phyloP scores from a whole-genome alignment of 1,139 yeast species.

The Lodderomyces elongisporus region DNA sequence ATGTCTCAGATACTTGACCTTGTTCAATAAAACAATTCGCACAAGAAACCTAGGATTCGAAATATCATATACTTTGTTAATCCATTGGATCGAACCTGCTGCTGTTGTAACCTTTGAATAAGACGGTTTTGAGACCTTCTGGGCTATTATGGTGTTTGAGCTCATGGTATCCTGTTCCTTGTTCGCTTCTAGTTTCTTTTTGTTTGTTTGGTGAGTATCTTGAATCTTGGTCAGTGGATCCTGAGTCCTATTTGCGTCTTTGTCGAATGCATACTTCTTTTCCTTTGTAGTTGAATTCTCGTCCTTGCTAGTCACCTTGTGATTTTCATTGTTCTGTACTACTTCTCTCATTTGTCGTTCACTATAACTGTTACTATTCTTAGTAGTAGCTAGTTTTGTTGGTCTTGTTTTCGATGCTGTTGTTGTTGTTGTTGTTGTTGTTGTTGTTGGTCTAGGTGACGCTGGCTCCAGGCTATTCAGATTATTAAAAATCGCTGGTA shows the following conservation, averaged over 20 bases:
- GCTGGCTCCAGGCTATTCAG: background rate
- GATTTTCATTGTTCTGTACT: background rate
- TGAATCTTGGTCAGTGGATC: background rate
- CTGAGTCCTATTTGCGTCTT: no score
- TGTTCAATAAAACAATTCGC: conserved; percentile 22
- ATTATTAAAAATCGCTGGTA: conserved; percentile 20
- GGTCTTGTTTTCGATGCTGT: background rate
- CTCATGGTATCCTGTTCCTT: no score
- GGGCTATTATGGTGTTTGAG: no score
- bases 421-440: background rate
- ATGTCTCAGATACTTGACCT: conserved; percentile 14
- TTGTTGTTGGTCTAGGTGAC: background rate
- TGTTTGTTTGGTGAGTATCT: background rate
- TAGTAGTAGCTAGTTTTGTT: background rate
- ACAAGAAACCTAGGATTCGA: conserved; percentile 28
- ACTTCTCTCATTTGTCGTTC: no score
- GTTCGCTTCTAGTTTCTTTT: background rate
- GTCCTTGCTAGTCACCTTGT: background rate
- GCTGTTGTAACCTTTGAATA: conserved; percentile 3
- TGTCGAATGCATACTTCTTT: no score
- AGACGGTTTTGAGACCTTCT: background rate
- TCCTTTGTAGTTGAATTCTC: background rate
- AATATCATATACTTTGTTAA: conserved; percentile 23
- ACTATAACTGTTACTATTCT: background rate
- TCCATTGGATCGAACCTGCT: conserved; percentile 25